Percentiles rank a stretch among this genome's conserved stretches.
phyloP scores from a whole-genome alignment of 192 early-diverging fungal genomes.

The Kappamyces sp. region DNA sequence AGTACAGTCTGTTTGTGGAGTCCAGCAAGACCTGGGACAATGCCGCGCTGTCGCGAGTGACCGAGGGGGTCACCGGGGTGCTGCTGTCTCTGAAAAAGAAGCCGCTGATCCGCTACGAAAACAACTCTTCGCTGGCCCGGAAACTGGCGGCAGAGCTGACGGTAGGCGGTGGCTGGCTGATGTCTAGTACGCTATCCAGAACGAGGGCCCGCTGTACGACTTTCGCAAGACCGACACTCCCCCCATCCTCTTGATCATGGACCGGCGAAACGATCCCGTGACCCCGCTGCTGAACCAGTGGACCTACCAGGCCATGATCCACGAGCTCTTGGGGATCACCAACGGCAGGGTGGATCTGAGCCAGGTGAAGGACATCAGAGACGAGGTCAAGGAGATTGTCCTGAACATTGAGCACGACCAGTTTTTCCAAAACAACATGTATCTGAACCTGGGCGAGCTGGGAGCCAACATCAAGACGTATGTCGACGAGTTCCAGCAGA shows the following conservation, averaged over 20 bases:
- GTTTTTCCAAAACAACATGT: conserved; percentile 88
- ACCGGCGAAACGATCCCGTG: conserved; percentile 92
- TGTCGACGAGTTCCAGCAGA: conserved; percentile 89
- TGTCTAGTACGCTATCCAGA: conserved; percentile 67
- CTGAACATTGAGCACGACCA: conserved; percentile 83
- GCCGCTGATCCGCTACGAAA: conserved; percentile 85
- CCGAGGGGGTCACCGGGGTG: conserved; percentile 71
- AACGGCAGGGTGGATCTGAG: conserved; percentile 92
- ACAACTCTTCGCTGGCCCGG: conserved; percentile 72
- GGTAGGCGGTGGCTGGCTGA: conserved; percentile 34
- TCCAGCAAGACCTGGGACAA: conserved; percentile 70
- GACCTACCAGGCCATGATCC: conserved; percentile 99
- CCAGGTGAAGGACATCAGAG: conserved; percentile 63
- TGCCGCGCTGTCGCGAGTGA: conserved; percentile 63
- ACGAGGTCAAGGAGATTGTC: conserved; percentile 90
- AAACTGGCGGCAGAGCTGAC: conserved; percentile 74
- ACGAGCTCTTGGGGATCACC: conserved; percentile 87
- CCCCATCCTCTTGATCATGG: conserved; percentile 83
- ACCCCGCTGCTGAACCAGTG: conserved; percentile 92
- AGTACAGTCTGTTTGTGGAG: conserved; percentile 66
- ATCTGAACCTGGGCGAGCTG: conserved; percentile 89
- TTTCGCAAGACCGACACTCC: conserved; percentile 73
- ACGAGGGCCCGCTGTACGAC: conserved; percentile 68
- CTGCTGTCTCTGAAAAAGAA: conserved; percentile 86
- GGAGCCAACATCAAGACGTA: conserved; percentile 89